A percentile compares a stretch with the other conserved stretches of the same genome.
These are phyloP conservation scores for Physcomitrellopsis africana DNA, from an alignment of 225 moss, liverwort and hornwort genomes.

Conservation along the genomic window DNA sequence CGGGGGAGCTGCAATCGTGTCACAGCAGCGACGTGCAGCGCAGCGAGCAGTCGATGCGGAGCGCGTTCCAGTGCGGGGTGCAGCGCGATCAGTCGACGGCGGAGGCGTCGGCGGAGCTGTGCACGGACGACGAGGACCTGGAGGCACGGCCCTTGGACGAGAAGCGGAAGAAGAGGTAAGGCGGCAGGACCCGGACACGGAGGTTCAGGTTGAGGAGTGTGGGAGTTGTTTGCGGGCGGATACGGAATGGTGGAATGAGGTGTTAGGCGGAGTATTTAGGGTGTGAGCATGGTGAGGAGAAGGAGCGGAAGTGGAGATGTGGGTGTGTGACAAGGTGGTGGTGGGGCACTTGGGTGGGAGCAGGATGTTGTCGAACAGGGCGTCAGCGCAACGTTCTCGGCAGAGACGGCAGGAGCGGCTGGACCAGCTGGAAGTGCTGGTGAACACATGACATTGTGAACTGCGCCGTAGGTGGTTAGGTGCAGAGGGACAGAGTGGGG, in stretches of 20 bases:
- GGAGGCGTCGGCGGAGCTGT: conserved; percentile 34
- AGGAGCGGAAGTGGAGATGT: neutral
- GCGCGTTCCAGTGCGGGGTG: conserved; percentile 6
- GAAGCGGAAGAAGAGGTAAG: conserved; percentile 53
- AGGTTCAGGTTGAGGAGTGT: too few species aligned
- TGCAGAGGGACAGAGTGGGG: too few species aligned
- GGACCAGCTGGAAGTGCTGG: conserved; percentile 70
- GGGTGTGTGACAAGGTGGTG: conserved; percentile 6
- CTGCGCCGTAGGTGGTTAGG: too few species aligned
- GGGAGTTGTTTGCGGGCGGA: too few species aligned
- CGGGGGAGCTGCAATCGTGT: conserved; percentile 31
- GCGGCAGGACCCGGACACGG: neutral
- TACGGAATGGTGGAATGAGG: too few species aligned
- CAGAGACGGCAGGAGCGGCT: conserved; percentile 75
- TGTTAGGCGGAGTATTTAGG: neutral
- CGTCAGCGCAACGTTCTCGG: conserved; percentile 80
- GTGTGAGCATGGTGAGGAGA: neutral
- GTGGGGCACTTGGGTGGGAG: neutral
- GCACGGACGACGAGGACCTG: conserved; percentile 51
- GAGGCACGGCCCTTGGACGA: conserved; percentile 46
- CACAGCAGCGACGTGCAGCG: conserved; percentile 34
- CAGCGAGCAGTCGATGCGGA: conserved; percentile 34
- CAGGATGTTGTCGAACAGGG: conserved; percentile 81
- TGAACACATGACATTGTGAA: neutral
- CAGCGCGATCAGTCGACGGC: conserved; percentile 35